These are phyloP conservation scores for Pseudogymnoascus sp. DNA, from an alignment of 2,329 filamentous ascomycete species.

Conservation along the genomic window DNA sequence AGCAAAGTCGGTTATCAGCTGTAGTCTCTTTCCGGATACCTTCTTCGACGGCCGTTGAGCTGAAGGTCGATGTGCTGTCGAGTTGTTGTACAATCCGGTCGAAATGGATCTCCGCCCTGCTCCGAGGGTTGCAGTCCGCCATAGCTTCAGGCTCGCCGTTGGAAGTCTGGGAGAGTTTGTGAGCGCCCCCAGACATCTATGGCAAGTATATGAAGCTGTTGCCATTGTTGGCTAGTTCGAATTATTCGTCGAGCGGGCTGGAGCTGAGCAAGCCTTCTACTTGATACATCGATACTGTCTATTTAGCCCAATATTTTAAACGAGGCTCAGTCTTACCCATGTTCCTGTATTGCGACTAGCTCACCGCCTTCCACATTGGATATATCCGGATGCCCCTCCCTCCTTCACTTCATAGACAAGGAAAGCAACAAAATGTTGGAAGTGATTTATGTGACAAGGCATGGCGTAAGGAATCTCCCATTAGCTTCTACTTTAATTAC, in stretches of 20 bases:
- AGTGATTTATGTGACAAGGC: slow-evolving; percentile 61
- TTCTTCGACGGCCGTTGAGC: slow-evolving; percentile 14
- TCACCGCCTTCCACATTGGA: slow-evolving; percentile 6
- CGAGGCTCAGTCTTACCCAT: not conserved
- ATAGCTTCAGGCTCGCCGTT: slow-evolving; percentile 12
- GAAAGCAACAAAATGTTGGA: slow-evolving; percentile 1
- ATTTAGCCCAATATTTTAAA: slow-evolving; percentile 3
- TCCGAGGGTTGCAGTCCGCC: slow-evolving; percentile 12
- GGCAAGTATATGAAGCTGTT: slow-evolving; percentile 24
- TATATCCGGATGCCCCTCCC: not conserved
- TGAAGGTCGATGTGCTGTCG: slow-evolving; percentile 11
- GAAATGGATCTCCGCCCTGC: slow-evolving; percentile 19
- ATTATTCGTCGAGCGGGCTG: slow-evolving; percentile 2
- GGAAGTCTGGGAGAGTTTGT: slow-evolving; percentile 16
- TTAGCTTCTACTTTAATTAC: not conserved
- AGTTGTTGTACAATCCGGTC: slow-evolving; percentile 14
- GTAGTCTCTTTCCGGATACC: slow-evolving; percentile 16
- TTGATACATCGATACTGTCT: not conserved
- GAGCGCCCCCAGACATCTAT: slow-evolving; percentile 25
- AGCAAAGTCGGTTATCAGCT: slow-evolving; percentile 17
- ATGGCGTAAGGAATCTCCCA: slow-evolving; percentile 52
- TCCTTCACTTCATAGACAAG: not conserved
- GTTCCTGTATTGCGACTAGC: slow-evolving; percentile 3
- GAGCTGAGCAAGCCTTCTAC: not conserved
- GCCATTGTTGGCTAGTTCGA: slow-evolving; percentile 9